Base-by-base conservation (phyloP, 345 rosid genomes). In the Populus davidiana region DNA sequence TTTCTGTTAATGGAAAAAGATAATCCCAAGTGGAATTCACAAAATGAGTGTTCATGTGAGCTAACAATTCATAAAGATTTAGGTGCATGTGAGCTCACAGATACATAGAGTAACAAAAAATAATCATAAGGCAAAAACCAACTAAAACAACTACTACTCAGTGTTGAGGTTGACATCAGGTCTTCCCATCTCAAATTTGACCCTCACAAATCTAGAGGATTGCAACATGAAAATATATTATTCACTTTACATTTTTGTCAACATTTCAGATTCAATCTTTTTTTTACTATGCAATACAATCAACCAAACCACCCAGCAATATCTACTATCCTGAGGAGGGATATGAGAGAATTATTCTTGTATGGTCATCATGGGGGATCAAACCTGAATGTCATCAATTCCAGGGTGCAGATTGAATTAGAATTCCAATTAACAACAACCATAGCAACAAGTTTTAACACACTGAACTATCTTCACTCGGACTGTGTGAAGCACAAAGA, bases 1-100 rank as follows among this genome's bases (percentile, higher is more conserved):
- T 16, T 71, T 78, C 67, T 64, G 68, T 43, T 59, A 61, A 68
- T 67, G 67, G 67, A 65, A 35, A 61, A 14, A 47, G 39, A 68
- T 4, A 35, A 33, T 8, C 49, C 10, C 8, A 47, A 16, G 50
- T 50, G 35, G 38, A 39, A 7, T 11, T 50, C 65, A 23, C 21
- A 16, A 35, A 25, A 39, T 13, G 65, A 49, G 47, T 67, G 35
- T 39, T 67, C 39, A 78, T 65, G 72, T 69, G 41, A 73, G 49
- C 65, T 69, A 74, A 20, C 52, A 50, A 56, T 59, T 27, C 14
- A 29, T 29, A 39, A 11, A 14, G 0, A 31, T 8, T 41, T 20
- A 74, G 25, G 35, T 16, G 33, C 10, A 38, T 39, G 21, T 35
- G 18, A 49, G n/a, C 16, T 31, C 62, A 50, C 61, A 56, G 23